Base-by-base conservation (phyloP, 352 stramenopile species). In the Thraustotheca clavata region DNA sequence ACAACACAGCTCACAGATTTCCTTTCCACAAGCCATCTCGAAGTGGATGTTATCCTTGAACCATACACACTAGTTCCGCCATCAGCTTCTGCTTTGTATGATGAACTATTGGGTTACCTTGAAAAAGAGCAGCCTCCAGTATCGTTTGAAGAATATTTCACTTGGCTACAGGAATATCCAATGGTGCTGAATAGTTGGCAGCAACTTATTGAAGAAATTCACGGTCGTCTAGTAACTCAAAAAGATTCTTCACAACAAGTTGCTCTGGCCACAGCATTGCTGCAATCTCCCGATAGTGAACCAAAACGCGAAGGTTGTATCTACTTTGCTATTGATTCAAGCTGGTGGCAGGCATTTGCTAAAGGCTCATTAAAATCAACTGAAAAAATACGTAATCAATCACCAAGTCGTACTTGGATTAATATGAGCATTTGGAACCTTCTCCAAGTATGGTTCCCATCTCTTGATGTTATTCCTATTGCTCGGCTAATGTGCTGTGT, bases 61-160 rank as follows among this genome's bases (percentile, higher is more conserved):
- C 31, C 52, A 14, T 16, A 31, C 5, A 11, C 33, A 12, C 11
- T 62, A 12, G 11, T 55, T 14, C 14, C 35, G 39, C 16, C 35
- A 27, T 14, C 16, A 11, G 22, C 50, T 4, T 11, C 55, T 5
- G 27, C 55, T 18, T 41, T 62, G 7, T n/a, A 18, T 29, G 55
- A 54, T 31, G 31, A 62, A 62, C 31, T 62, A 4, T 6, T 52
- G 3, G 32, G 27, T 14, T 46, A 22, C 18, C 27, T 33, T 8
- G 33, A 62, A 5, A 52, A 50, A 46, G 12, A 43, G 31, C 4
- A 31, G 34, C 14, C 52, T 7, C 20, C 32, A 11, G 35, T 52
- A 4, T 38, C 55, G 34, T 62, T 62, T 48, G 55, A 49, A 14
- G 33, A 62, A 11, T 41, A 48, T 27, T 62, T n/a, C 39, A 36